Base-by-base conservation (phyloP, 495 filamentous ascomycete genomes). In the Neurospora tetraspora region DNA sequence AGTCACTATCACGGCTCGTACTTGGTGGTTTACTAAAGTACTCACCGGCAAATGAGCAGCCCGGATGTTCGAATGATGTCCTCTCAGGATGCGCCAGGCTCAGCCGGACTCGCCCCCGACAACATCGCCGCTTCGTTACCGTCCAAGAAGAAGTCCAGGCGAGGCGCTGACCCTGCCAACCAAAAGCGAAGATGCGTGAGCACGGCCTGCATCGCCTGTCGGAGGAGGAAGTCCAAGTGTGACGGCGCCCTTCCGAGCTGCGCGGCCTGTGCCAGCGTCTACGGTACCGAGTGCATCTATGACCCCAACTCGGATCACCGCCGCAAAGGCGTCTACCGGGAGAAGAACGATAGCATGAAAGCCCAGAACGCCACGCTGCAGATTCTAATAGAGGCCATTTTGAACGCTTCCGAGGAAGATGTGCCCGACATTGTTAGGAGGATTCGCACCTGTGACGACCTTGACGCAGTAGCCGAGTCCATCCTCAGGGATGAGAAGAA, bases 231-330 rank as follows among this genome's bases (percentile, higher is more conserved):
- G 79, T 94, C 92, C 65, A 97, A 97, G 89, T 98, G 96, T 81
- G 96, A 99, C 82, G 96, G 96, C 70, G 93, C 94, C 43, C 87
- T 91, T 4, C 96, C 96, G 5, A 93, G 92, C 75, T 99, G 96
- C 78, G 94, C 96, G 20, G 96, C 96, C 34, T 99, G 96, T 82
- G 89, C 93, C 34, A 96, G 93, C 68, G 96, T 99, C 47, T 99
- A 99, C 77, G 91, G 94, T 73, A 98, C 96, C 53, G 90, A 91
- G 75, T 94, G 94, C 81, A 85, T 97, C 69, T 99, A 98, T 85
- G 96, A 98, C 79, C 96, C 94, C 7, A 96, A 93, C 78, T 96
- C 93, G 71, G 96, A 99, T 80, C 94, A 97, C 79, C 91, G 96
- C 68, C 90, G 96, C 20, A 99, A 98, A 80, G 96, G 96, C 69